phyloP scores from a whole-genome alignment of 202 grass and related monocot species.

The Digitaria exilis region DNA sequence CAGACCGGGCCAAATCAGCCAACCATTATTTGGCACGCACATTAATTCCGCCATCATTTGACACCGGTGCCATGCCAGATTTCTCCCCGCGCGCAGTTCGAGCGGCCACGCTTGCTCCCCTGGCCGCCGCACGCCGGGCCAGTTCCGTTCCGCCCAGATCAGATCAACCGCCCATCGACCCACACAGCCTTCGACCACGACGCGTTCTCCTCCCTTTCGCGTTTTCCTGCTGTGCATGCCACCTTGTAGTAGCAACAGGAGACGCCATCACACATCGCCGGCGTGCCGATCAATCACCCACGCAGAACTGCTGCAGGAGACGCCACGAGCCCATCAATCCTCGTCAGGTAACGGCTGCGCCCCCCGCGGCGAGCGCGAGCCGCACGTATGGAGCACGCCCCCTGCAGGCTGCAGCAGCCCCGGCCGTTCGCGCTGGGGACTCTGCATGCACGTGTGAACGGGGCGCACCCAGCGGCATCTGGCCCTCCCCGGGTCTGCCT shows the following conservation, averaged over 20 bases:
- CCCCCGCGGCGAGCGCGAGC: not conserved
- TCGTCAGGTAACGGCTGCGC: not conserved
- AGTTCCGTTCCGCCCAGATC: no score
- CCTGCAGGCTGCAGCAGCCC: no score
- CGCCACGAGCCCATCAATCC: not conserved
- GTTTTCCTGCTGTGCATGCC: not conserved
- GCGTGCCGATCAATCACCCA: not conserved
- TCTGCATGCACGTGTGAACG: constrained; percentile 48
- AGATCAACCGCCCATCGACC: not conserved
- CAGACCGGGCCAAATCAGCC: not conserved
- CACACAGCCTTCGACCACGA: not conserved
- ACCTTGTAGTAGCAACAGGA: no score
- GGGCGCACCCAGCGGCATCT: constrained; percentile 26
- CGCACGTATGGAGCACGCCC: no score
- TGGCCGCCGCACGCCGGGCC: not conserved
- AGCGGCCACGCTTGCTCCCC: constrained; percentile 9
- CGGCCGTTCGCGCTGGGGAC: no score
- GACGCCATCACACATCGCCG: no score
- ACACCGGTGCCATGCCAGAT: not conserved
- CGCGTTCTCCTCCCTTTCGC: not conserved
- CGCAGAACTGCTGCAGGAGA: not conserved
- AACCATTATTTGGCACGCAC: not conserved
- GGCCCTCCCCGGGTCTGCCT: not conserved
- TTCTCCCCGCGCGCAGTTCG: not conserved
- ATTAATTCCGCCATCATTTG: not conserved